Base-by-base conservation (phyloP, 352 stramenopile genomes). In the Plasmopara viticola region DNA sequence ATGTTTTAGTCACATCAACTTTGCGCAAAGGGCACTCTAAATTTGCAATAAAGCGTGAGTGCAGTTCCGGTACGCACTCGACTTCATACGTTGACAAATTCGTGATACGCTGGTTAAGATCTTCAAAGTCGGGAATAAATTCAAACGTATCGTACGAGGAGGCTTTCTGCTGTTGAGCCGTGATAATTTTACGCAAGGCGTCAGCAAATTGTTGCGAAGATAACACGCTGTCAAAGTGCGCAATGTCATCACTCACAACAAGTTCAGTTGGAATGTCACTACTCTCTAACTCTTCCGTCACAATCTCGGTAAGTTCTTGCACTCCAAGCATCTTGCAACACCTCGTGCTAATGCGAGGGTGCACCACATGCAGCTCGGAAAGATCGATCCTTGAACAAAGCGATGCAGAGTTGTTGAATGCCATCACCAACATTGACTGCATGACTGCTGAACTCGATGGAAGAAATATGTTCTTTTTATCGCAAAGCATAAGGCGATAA, bases 331-430 rank as follows among this genome's bases (percentile, higher is more conserved):
- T 46, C 15, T 83, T 70, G 39, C 79, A 87, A 47, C 68, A 78
- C 30, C 58, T 64, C 1, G 69, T 67, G 9, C 56, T 78, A 14
- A 92, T 71, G 9, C 75, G 62, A 44, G 76, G 69, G 48, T 92
- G 82, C 7, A 86, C 78, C 7, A 89, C 58, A 47, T 87, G 71
- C 37, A 90, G 43, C 41, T 86, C 57, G 0, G 69, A 70, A 29
- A 89, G 53, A 48, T 86, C 56, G 53, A 92, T 74, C 25, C 77
- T 69, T 18, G 68, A 61, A 29, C 72, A 86, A 6, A 89, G 65
- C 55, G 74, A 82, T 25, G 74, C 69, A 10, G 79, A 78, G 43
- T 92, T 77, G 48, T 90, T 90, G 53, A 78, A 76, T 13, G 73
- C 78, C 72, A 89, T 88, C 41, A 66, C 57, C 8, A 78, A 29